phyloP scores from a whole-genome alignment of 2,329 filamentous ascomycete genomes.

The Aspergillus vadensis region DNA sequence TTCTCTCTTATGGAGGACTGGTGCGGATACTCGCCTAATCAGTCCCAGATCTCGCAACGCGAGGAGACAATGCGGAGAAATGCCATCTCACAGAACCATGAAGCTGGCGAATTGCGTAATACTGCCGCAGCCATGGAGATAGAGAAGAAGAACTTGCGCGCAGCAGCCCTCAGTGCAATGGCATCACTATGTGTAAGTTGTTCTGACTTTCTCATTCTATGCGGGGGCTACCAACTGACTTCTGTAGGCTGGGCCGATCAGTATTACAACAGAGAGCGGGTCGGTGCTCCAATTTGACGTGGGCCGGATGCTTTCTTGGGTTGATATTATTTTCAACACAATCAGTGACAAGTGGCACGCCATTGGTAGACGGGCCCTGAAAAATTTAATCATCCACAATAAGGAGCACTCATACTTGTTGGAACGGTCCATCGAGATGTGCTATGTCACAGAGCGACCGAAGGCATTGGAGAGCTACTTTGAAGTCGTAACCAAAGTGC shows the following conservation, averaged over 20 bases:
- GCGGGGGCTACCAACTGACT: slow-evolving; percentile 18
- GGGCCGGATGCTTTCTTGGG: slow-evolving; percentile 89
- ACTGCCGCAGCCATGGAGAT: slow-evolving; percentile 92
- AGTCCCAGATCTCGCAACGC: slow-evolving; percentile 74
- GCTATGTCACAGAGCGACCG: slow-evolving; percentile 76
- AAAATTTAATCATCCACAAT: slow-evolving; percentile 88
- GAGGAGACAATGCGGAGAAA: slow-evolving; percentile 88
- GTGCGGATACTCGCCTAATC: slow-evolving; percentile 96
- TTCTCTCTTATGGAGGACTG: slow-evolving; percentile 98
- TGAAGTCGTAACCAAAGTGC: slow-evolving; percentile 82
- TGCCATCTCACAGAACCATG: slow-evolving; percentile 74
- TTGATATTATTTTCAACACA: slow-evolving; percentile 91
- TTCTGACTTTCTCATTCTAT: background rate
- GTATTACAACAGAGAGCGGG: slow-evolving; percentile 83
- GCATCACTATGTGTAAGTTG: slow-evolving; percentile 80
- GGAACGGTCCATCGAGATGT: slow-evolving; percentile 87
- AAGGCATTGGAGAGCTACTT: slow-evolving; percentile 96
- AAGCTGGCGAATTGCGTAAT: slow-evolving; percentile 72
- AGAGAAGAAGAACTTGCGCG: slow-evolving; percentile 88
- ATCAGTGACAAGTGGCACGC: slow-evolving; percentile 88
- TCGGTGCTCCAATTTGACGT: slow-evolving; percentile 90
- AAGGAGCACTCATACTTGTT: slow-evolving; percentile 81
- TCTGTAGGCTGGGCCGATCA: slow-evolving; percentile 66
- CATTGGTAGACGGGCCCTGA: slow-evolving; percentile 83
- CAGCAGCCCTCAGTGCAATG: slow-evolving; percentile 92